Evolutionary conservation across 441 rosid genomes (phyloP), one percentile per base, ranked within the genome.

Genomic region (Euphorbia neoarborescens): DNA sequence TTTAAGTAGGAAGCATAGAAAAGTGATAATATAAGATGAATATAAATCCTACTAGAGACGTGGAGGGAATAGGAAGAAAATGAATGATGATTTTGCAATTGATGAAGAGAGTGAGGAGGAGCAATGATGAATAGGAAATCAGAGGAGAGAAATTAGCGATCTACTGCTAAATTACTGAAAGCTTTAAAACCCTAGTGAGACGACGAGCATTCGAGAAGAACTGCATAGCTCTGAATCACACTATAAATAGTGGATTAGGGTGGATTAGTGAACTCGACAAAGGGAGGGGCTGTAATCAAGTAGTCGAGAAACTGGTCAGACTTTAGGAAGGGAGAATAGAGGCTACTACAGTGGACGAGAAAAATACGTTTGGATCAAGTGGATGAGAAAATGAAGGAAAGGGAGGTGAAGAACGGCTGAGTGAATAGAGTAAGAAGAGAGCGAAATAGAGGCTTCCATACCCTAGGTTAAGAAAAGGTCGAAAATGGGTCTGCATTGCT

Each of bases 131-230:
- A 64, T 60, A 60, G 82, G 63, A 77, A 67, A 59, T 75, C 59
- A 62, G 84, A 64, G 60, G 80, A 20, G 38, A 77, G 34, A 20
- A 62, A 38, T 14, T 80, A 67, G 69, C 63, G 76, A 71, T 78
- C 66, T 1, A 83, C 24, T 38, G 76, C 77, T 13, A 67, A 68
- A 34, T 42, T 53, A 69, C 1, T 62, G 68, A 73, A 42, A 82
- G 76, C 71, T 80, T 85, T 57, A 83, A 62, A 70, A 76, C 28
- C 71, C 84, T 72, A 70, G 75, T 44, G 78, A 88, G 35, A 65
- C 85, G 79, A 44, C 88, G 84, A 40, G 86, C 78, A 60, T 53
- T 82, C 3, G 85, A 75, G 66, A 85, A 69, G 40, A 77, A 72
- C 57, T 78, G 88, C 97, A 88, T 90, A 38, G 78, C 75, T 62